Conservation (phyloP, 192 early-diverging fungal genomes). For the Rhizophagus sp. region DNA sequence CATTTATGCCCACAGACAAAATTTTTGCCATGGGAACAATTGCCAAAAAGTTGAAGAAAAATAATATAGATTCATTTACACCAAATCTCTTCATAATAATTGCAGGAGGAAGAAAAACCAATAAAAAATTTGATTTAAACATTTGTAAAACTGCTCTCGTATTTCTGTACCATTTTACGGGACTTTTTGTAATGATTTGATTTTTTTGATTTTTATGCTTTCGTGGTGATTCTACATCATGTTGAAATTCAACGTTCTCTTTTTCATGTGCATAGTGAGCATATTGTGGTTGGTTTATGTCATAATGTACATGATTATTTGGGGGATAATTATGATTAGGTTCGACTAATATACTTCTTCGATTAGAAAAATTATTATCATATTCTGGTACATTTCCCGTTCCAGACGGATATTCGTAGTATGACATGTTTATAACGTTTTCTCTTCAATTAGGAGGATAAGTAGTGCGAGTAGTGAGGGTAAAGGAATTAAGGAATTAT, state of each 20-base stretch:
- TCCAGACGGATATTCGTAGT: neutral
- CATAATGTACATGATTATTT: neutral
- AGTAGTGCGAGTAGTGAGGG: neutral
- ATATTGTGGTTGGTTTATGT: neutral
- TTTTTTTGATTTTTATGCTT: neutral
- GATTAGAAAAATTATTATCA: neutral
- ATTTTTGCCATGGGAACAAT: conserved; percentile 29
- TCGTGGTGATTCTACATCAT: neutral
- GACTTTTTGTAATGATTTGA: conserved; percentile 7
- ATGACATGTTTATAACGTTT: neutral
- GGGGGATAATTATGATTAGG: neutral
- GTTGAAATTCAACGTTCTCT: neutral
- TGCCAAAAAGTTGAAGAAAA: conserved; percentile 30
- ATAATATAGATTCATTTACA: neutral
- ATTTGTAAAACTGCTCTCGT: neutral
- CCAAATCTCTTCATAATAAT: neutral
- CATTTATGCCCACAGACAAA: conserved; percentile 23
- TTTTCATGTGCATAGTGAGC: neutral
- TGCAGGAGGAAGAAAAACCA: conserved; percentile 24
- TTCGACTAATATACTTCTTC: neutral
- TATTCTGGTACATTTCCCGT: neutral
- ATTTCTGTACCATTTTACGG: conserved; percentile 19
- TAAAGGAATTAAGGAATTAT: neutral
- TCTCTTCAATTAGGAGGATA: neutral
- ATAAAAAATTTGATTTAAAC: conserved; percentile 28